Evolutionary conservation across 805 yeast genomes (phyloP), one percentile per base, ranked within the genome.

Genomic region (Myxozyma kluyveri): DNA sequence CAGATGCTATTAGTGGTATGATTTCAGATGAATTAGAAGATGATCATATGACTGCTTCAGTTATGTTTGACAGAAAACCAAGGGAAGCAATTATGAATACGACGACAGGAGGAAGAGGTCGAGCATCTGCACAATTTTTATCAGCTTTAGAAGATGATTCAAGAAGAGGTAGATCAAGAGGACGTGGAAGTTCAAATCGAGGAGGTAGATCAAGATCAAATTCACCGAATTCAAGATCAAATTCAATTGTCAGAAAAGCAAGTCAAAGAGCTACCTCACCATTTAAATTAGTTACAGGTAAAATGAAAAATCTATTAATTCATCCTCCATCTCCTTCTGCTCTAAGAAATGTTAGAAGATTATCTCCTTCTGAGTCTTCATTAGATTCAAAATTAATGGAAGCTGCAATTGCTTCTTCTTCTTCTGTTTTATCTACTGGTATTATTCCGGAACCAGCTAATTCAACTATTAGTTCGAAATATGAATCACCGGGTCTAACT

Each of bases 31-130:
- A 45, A n/a, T 45, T 35, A 32, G 54, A 45, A 3, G 32, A 43
- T 17, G 52, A 48, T 19, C 27, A 31, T 17, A 32, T 39, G 44
- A 42, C 33, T n/a, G 42, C 26, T 4, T 42, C 51, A 7, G 24
- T 17, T 18, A 29, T 42, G 3, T n/a, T 45, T 32, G 49, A 45
- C n/a, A 26, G 26, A 22, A 17, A 9, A 4, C 41, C 46, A 1
- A 39, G 39, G 10, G 49, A 45, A 19, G 24, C 54, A 17, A 45
- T 53, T 22, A 22, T 26, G 10, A 53, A 53, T 35, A 37, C 57
- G 23, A 53, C 57, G 2, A 46, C n/a, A 33, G 38, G 29, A 5
- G n/a, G n/a, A n/a, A n/a, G n/a, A n/a, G 14, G 33, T 29, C 33
- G 33, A 14, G 18, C 18, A 27, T 49, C 52, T 9, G 19, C 42